Evolutionary conservation across 2,329 filamentous ascomycete species (phyloP).

Genomic region (Nothophoma quercina): DNA sequence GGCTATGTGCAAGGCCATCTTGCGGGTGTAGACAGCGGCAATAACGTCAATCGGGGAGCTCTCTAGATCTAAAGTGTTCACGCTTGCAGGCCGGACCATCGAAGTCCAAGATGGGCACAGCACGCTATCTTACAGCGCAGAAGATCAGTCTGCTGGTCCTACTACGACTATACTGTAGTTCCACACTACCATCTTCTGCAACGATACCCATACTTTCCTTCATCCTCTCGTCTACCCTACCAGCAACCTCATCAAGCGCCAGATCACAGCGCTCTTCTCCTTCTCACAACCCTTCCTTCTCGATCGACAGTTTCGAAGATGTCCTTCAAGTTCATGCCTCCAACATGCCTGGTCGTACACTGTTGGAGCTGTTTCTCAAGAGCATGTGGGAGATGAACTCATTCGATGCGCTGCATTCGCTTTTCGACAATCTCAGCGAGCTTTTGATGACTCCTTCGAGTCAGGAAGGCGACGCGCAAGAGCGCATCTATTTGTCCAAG

Average conservation of each 20-base stretch:
- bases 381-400: conserved; percentile 86
- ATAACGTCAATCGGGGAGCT: background rate
- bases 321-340: conserved; percentile 56
- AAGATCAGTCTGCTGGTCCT: conserved; percentile 85
- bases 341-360: conserved; percentile 73
- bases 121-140: conserved; percentile 85
- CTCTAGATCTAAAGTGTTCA: background rate
- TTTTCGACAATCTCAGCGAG: conserved; percentile 69
- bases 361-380: conserved; percentile 87
- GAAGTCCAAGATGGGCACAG: conserved; percentile 61
- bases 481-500: conserved; percentile 68
- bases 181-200: conserved; percentile 71
- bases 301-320: conserved; percentile 55
- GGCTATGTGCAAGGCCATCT: background rate
- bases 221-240: conserved; percentile 73
- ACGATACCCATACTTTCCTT: conserved; percentile 80
- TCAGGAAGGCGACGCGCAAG: conserved; percentile 23
- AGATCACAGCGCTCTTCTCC: conserved; percentile 28
- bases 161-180: conserved; percentile 80
- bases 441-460: conserved; percentile 62
- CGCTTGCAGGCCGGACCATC: background rate
- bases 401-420: conserved; percentile 78
- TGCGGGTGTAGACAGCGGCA: background rate
- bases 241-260: conserved; percentile 30
- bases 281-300: conserved; percentile 45